Base-by-base conservation (phyloP, 345 rosid species). In the Hibiscus trionum region DNA sequence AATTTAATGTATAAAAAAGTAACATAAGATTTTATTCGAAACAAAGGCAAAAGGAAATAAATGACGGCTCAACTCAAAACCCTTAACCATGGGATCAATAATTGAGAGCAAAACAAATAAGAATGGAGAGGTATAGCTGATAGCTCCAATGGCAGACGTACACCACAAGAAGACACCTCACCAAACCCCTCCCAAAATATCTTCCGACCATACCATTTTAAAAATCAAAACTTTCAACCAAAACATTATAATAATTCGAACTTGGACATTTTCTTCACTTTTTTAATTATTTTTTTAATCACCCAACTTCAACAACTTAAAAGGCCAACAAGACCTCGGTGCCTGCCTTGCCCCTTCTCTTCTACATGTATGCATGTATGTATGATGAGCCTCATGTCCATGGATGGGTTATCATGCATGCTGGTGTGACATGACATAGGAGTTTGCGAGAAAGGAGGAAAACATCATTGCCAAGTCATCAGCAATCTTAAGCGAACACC, bases 401-500 rank as follows among this genome's bases (percentile, higher is more conserved):
- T 47, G 52, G 2, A 53, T n/a, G 9, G 58, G 1, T 11, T 21
- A 3, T 2, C 31, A n/a, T 44, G 15, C 16, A 47, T 47, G n/a
- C 5, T 21, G 24, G 24, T 21, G 61, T 73, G 85, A 84, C 83
- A 79, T 82, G 88, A 52, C 83, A 58, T 61, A 12, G 17, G 29
- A 78, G 72, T 81, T 75, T 21, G 24, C 24, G 69, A 57, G 70
- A 77, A 62, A 76, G 73, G 84, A 80, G 88, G 79, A 86, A 88
- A 88, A 88, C 86, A 88, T 88, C 92, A 74, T 64, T 74, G 90
- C 87, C 90, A 88, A 88, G 90, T 84, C 57, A 1, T 66, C 88
- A 69, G 24, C 69, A 70, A 80, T 68, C 75, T 73, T 17, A 10
- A 26, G 77, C 71, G 33, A 9, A 70, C 79, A 73, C 76, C 53